These are phyloP conservation scores for Ceratobasidium sp. DNA, from an alignment of 1,284 basidiomycete species.

Conservation along the genomic window DNA sequence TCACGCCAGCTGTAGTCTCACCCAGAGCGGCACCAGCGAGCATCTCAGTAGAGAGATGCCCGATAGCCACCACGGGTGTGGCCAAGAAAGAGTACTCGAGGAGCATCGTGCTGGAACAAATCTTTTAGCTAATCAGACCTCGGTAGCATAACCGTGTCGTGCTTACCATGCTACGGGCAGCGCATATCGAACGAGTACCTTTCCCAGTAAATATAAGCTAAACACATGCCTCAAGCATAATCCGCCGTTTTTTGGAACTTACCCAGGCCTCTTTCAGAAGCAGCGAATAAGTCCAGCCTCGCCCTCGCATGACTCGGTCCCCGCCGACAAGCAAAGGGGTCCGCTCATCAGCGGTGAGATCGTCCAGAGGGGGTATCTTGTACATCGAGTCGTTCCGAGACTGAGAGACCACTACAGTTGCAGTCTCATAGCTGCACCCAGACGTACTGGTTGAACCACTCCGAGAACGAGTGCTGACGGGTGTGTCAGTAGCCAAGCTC, in stretches of 20 bases:
- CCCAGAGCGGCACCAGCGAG: constrained; percentile 83
- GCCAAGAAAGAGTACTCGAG: constrained; percentile 76
- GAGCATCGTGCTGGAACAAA: constrained; percentile 69
- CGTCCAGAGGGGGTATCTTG: constrained; percentile 8
- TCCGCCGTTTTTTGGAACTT: too few species aligned
- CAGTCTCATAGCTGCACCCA: constrained; percentile 17
- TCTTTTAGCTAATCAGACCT: too few species aligned
- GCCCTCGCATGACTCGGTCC: neutral
- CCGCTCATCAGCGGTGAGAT: neutral
- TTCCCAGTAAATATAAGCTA: too few species aligned
- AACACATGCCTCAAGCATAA: too few species aligned
- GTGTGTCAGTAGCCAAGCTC: too few species aligned
- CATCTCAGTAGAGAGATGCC: constrained; percentile 81
- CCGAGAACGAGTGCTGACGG: constrained; percentile 5
- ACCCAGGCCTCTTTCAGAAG: constrained; percentile 21
- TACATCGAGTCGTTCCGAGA: constrained; percentile 14
- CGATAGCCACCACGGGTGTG: constrained; percentile 79
- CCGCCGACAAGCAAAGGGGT: neutral
- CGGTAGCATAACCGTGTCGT: too few species aligned
- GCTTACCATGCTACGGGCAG: constrained; percentile 69
- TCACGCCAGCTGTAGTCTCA: constrained; percentile 81
- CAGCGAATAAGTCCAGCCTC: neutral
- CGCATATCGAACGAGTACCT: constrained; percentile 68
- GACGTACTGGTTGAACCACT: constrained; percentile 19
- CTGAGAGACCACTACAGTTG: constrained; percentile 7